Evolutionary conservation across 768 basidiomycete species (phyloP), one percentile per base, ranked within the genome.

Genomic region (Lyophyllum shimeji): DNA sequence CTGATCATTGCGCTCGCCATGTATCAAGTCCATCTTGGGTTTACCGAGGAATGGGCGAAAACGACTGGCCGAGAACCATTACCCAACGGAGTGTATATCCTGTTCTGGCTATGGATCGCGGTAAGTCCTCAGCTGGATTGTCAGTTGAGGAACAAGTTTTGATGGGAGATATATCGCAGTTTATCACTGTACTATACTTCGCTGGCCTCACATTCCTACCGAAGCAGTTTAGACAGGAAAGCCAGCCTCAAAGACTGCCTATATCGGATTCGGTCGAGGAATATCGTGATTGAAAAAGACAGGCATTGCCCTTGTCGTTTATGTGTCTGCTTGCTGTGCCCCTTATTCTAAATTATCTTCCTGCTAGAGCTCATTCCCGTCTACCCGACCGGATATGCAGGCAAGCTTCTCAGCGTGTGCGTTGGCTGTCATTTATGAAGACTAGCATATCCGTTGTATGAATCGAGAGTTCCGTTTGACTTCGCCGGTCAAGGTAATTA

Each of bases 21-120:
- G 44, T 82, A 76, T 58, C 80, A 84, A 65, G 80, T 80, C 15
- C 69, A 75, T 45, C 69, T 67, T 17, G 82, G 82, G 2, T 82
- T 72, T 63, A 66, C 69, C 27, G 46, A 52, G 7, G 83, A 86
- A 64, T 87, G 84, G 84, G 70, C 74, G 0, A 64, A 55, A 23
- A 68, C 67, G 17, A 80, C 79, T 2, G 81, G 82, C 9, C 74
- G 74, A 15, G 76, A 67, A 9, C 57, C 67, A 11, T 51, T 79
- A 5, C 67, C 77, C 1, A 63, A 63, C 2, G 69, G 65, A 13
- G 71, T 76, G 33, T 68, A 75, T 45, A 69, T 74, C 18, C 52
- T 81, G 8, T 83, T 76, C 71, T 77, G 73, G 56, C 53, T 78
- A 9, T 84, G 82, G 82, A 67, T 76, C 47, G 71, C 72, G 57